phyloP scores from a whole-genome alignment of 257 asterid species.

The Lavandula angustifolia region DNA sequence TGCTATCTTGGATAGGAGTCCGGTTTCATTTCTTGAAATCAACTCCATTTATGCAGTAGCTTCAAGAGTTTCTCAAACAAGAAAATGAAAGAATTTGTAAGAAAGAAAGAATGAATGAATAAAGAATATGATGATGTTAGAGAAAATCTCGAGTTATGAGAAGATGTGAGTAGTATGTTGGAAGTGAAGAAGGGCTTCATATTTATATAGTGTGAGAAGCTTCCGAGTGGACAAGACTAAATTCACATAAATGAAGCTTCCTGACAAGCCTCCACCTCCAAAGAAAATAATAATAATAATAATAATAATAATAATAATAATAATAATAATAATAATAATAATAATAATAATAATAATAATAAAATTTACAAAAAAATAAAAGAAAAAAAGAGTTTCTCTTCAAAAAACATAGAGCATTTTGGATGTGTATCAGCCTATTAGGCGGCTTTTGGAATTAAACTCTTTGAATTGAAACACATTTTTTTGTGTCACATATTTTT shows the following conservation, averaged over 20 bases:
- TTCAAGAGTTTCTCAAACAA: not conserved
- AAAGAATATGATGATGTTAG: not conserved
- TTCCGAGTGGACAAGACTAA: conserved; percentile 7
- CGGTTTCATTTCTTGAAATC: conserved; percentile 22
- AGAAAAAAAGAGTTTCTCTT: not conserved
- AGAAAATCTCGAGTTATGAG: not conserved
- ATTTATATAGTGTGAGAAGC: conserved; percentile 27
- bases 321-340: too few species aligned
- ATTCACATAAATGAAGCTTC: conserved; percentile 17
- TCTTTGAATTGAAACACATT: not conserved
- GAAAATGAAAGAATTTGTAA: not conserved
- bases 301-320: too few species aligned
- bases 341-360: too few species aligned
- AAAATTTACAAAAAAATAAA: not conserved
- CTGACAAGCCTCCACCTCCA: not conserved
- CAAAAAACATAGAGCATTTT: not conserved
- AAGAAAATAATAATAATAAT: not conserved
- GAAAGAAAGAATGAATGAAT: conserved; percentile 21
- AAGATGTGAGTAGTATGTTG: conserved; percentile 15
- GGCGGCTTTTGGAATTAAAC: conserved; percentile 20
- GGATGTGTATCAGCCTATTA: not conserved
- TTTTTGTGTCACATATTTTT: conserved; percentile 16
- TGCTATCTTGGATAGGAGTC: conserved; percentile 52
- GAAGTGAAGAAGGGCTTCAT: conserved; percentile 13
- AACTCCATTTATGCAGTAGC: conserved; percentile 29